Conservation (phyloP, 2,329 filamentous ascomycete species). For the Thielaviopsis punctulata region DNA sequence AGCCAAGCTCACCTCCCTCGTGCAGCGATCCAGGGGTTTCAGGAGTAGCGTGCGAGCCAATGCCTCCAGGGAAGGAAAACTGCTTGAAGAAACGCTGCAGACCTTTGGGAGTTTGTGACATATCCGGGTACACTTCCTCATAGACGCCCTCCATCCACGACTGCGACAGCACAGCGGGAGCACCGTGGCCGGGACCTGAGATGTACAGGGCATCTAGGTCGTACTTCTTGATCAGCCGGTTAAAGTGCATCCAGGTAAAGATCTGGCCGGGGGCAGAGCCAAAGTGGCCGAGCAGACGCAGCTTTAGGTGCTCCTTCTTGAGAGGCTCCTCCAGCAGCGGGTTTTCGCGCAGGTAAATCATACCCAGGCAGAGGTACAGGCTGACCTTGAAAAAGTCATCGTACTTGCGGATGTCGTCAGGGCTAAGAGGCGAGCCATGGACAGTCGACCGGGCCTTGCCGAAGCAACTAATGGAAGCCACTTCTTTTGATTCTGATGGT, state of each 20-base stretch:
- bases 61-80: slow-evolving; percentile 67
- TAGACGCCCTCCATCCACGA: slow-evolving; percentile 65
- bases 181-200: slow-evolving; percentile 62
- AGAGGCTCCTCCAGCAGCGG: slow-evolving; percentile 54
- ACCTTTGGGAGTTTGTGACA: slow-evolving; percentile 49
- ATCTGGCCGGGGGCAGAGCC: slow-evolving; percentile 66
- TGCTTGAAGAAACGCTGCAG: slow-evolving; percentile 65
- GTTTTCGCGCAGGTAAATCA: slow-evolving; percentile 65
- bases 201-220: slow-evolving; percentile 56
- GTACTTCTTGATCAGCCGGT: slow-evolving; percentile 67
- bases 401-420: slow-evolving; percentile 50
- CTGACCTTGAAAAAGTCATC: slow-evolving; percentile 60
- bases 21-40: slow-evolving; percentile 64
- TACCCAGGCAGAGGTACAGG: slow-evolving; percentile 58
- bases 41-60: slow-evolving; percentile 61
- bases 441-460: slow-evolving; percentile 49
- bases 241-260: slow-evolving; percentile 71
- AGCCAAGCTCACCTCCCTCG: slow-evolving; percentile 69
- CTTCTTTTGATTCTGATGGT: slow-evolving; percentile 16
- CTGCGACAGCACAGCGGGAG: slow-evolving; percentile 58
- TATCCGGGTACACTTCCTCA: slow-evolving; percentile 60
- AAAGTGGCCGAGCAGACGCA: slow-evolving; percentile 59
- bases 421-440: slow-evolving; percentile 40
- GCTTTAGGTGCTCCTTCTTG: slow-evolving; percentile 53
- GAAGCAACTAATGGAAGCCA: slow-evolving; percentile 44